Conservation (phyloP, 164 flowering plant species). For the Liriodendron chinense region DNA sequence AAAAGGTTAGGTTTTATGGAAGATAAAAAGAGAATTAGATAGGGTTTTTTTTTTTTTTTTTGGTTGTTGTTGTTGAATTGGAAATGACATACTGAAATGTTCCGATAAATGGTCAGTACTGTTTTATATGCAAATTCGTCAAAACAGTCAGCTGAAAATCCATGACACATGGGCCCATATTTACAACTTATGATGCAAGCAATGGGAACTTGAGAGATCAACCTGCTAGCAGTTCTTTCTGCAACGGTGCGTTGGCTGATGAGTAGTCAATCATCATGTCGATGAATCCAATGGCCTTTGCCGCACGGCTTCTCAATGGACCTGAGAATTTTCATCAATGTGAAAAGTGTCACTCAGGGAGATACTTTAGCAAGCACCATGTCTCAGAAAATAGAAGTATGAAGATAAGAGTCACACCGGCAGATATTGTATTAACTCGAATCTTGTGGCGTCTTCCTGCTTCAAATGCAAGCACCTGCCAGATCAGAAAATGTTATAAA, state of each 20-base stretch:
- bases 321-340: constrained; percentile 35
- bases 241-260: constrained; percentile 75
- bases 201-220: background rate
- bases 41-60: background rate
- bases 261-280: constrained; percentile 94
- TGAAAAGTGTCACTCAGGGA: background rate
- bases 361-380: background rate
- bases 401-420: constrained; percentile 45
- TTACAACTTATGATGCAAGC: background rate
- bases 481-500: constrained; percentile 11
- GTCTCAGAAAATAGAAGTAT: background rate
- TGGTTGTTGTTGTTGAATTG: background rate
- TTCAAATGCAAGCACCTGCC: constrained; percentile 95
- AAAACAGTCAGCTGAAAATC: background rate
- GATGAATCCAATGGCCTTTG: constrained; percentile 93
- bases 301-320: constrained; percentile 90
- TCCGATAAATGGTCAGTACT: background rate
- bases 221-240: constrained; percentile 86
- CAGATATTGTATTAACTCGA: constrained; percentile 93
- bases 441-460: constrained; percentile 82
- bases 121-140: background rate
- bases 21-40: no score
- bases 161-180: background rate
- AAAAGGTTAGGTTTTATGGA: no score
- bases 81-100: background rate